phyloP scores from a whole-genome alignment of 176 grass and related monocot species.

The Oryza rufipogon region DNA sequence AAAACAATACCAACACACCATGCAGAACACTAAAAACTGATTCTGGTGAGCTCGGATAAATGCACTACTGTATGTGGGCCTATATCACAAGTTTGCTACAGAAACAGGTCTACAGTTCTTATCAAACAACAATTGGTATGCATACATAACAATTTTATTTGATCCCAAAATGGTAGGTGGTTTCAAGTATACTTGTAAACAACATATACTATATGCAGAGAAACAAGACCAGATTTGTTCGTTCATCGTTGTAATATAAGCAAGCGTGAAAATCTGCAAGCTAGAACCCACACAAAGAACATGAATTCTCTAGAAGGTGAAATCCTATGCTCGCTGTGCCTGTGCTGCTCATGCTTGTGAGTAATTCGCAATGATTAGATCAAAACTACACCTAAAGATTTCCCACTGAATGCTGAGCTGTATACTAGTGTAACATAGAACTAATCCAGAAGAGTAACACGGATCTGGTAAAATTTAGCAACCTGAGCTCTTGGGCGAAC shows the following conservation, averaged over 20 bases:
- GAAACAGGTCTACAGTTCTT: neutral
- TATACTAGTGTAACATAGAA: no score
- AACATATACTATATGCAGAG: neutral
- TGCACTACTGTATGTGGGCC: neutral
- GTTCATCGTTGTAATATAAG: neutral
- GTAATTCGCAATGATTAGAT: neutral
- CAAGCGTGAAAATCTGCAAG: neutral
- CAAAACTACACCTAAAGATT: neutral
- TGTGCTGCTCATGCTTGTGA: neutral
- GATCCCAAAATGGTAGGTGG: no score
- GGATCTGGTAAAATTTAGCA: conserved; percentile 35
- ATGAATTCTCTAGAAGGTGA: neutral
- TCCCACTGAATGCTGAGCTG: no score
- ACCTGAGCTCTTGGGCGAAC: neutral
- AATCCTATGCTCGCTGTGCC: neutral
- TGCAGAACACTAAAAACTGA: neutral
- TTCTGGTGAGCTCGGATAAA: neutral
- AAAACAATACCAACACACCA: neutral
- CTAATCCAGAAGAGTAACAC: no score
- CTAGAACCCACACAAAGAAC: neutral
- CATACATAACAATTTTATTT: neutral
- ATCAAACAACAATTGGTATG: neutral
- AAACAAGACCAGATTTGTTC: neutral
- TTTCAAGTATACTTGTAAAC: neutral
- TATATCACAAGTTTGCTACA: neutral